These are phyloP conservation scores for Ceratocystis alfenasii DNA, from an alignment of 2,329 filamentous ascomycete species.

Conservation along the genomic window DNA sequence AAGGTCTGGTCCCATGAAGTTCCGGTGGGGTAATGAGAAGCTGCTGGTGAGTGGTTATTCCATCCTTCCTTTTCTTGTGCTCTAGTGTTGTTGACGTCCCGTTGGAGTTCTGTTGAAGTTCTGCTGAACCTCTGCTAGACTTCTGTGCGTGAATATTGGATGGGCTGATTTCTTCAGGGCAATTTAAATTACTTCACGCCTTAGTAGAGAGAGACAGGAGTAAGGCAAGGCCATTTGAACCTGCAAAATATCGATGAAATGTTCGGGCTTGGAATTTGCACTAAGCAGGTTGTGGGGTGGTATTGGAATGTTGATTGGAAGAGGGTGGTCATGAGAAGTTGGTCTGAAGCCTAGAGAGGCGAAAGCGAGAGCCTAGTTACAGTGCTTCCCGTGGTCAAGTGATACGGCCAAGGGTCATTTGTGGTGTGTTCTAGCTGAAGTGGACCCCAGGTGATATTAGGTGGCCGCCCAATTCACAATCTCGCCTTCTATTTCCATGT, in stretches of 20 bases:
- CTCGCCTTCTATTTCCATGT: neutral
- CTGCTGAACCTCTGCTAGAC: too few species aligned
- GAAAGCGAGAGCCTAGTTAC: neutral
- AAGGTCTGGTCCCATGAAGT: neutral
- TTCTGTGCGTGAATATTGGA: too few species aligned
- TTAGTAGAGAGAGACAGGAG: neutral
- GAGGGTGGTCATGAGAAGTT: neutral
- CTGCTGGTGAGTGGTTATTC: too few species aligned
- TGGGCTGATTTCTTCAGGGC: too few species aligned
- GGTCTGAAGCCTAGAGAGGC: neutral
- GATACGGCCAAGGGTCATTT: slow-evolving; percentile 7
- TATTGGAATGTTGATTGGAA: neutral
- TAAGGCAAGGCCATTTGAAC: neutral
- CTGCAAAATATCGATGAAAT: neutral
- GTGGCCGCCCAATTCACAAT: neutral
- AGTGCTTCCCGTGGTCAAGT: slow-evolving; percentile 14
- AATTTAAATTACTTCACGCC: too few species aligned
- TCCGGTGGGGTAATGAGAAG: neutral
- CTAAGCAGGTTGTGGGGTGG: neutral
- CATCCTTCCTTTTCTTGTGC: too few species aligned
- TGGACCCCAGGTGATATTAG: neutral
- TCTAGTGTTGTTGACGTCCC: too few species aligned
- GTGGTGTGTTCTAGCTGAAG: neutral
- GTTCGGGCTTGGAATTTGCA: neutral
- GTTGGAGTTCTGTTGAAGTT: too few species aligned